Evolutionary conservation across 129 eudicot genomes (phyloP).

Genomic region (Flaveria robusta): DNA sequence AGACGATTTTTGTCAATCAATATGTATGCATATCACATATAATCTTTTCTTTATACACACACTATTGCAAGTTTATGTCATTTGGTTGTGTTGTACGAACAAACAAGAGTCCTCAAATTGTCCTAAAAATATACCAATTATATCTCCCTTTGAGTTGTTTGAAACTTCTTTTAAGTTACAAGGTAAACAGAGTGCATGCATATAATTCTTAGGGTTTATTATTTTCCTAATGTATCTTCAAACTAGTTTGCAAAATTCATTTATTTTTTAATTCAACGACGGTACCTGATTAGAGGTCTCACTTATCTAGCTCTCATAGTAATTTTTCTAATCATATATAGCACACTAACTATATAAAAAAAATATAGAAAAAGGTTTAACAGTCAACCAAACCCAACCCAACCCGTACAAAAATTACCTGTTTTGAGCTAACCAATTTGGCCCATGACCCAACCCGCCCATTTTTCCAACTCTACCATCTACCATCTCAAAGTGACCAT

Average conservation of each 20-base stretch:
- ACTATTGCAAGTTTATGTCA: neutral
- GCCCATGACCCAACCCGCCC: neutral
- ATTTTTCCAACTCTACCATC: neutral
- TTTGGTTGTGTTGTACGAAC: neutral
- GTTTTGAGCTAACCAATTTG: neutral
- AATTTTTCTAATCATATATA: neutral
- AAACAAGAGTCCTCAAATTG: neutral
- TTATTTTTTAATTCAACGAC: no score
- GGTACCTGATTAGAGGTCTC: neutral
- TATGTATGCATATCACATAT: neutral
- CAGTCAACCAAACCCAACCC: neutral
- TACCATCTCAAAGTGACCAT: conserved; percentile 10
- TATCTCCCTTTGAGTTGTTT: neutral
- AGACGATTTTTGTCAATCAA: neutral
- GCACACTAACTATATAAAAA: neutral
- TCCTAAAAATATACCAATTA: neutral
- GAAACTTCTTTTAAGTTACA: neutral
- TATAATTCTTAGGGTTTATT: neutral
- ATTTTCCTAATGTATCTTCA: neutral
- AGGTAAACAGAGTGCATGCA: neutral
- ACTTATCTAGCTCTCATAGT: neutral
- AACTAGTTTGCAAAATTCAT: no score
- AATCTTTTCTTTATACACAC: neutral
- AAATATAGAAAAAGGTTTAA: neutral
- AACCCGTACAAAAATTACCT: neutral